Evolutionary conservation across 2,329 filamentous ascomycete species (phyloP).

Genomic region (Colletotrichum neosansevieriae): DNA sequence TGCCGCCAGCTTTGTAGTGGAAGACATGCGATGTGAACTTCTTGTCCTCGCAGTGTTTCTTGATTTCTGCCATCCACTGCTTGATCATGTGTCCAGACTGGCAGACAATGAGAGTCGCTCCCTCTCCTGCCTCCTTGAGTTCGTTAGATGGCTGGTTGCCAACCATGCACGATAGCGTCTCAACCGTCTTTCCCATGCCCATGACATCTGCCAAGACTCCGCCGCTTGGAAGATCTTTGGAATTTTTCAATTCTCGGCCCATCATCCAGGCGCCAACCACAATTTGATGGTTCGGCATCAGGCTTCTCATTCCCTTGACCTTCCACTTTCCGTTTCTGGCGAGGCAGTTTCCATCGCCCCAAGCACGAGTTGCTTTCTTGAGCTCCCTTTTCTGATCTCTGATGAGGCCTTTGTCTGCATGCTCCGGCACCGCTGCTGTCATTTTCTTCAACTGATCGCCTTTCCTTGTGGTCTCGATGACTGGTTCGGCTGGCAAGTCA

Average conservation of each 20-base stretch:
- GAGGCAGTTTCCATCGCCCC: background rate
- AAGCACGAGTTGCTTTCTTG: background rate
- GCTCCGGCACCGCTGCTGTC: background rate
- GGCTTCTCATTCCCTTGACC: background rate
- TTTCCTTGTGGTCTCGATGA: slow-evolving; percentile 4
- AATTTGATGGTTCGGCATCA: slow-evolving; percentile 58
- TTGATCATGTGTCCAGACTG: slow-evolving; percentile 40
- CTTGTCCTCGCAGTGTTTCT: slow-evolving; percentile 43
- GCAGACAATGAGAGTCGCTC: slow-evolving; percentile 50
- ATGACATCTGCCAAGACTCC: slow-evolving; percentile 73
- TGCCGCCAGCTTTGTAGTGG: no score
- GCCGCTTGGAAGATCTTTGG: slow-evolving; percentile 49
- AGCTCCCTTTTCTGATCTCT: background rate
- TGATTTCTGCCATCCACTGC: slow-evolving; percentile 49
- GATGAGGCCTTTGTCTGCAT: fast-evolving
- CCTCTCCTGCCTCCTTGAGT: slow-evolving; percentile 51
- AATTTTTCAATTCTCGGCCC: slow-evolving; percentile 55
- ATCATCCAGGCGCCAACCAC: slow-evolving; percentile 67
- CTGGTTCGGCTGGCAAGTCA: background rate
- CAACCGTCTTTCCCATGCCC: slow-evolving; percentile 75
- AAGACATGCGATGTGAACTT: no score
- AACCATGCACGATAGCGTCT: slow-evolving; percentile 53
- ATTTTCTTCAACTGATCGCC: slow-evolving; percentile 16
- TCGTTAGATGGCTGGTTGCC: slow-evolving; percentile 54
- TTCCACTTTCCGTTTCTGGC: background rate